These are phyloP conservation scores for Planoprotostelium fungivorum DNA, from an alignment of 78 protist species.

Conservation along the genomic window DNA sequence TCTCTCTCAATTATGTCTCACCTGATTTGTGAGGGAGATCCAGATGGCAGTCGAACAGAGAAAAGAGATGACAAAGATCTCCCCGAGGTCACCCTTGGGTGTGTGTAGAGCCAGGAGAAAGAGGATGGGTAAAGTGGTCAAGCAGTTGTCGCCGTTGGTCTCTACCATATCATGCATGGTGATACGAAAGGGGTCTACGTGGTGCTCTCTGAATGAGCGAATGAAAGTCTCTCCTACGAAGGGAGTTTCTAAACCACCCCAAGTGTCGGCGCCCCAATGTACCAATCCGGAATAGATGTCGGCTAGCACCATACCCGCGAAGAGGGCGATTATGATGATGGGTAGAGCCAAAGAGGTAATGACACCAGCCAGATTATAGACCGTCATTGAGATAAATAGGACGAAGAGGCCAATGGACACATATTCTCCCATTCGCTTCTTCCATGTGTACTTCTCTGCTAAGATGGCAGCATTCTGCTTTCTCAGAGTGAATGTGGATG, in stretches of 20 bases:
- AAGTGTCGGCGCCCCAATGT: conserved; percentile 80
- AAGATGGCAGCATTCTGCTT: background rate
- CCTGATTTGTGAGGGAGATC: conserved; percentile 65
- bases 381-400: background rate
- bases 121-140: conserved; percentile 44
- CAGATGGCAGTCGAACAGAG: conserved; percentile 36
- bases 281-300: conserved; percentile 31
- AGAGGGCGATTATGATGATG: background rate
- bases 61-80: conserved; percentile 30
- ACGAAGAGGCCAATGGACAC: background rate
- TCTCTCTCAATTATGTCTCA: background rate
- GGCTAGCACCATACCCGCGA: conserved; percentile 13
- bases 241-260: conserved; percentile 77
- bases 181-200: conserved; percentile 63
- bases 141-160: conserved; percentile 78
- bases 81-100: background rate
- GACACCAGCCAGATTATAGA: background rate
- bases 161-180: conserved; percentile 67
- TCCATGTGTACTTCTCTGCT: background rate
- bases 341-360: background rate
- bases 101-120: conserved; percentile 12
- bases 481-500: background rate
- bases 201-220: conserved; percentile 82
- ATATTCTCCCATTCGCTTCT: background rate
- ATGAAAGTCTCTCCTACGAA: conserved; percentile 66